These are phyloP conservation scores for Colletotrichum echinochloae DNA, from an alignment of 2,329 filamentous ascomycete genomes.

Conservation along the genomic window DNA sequence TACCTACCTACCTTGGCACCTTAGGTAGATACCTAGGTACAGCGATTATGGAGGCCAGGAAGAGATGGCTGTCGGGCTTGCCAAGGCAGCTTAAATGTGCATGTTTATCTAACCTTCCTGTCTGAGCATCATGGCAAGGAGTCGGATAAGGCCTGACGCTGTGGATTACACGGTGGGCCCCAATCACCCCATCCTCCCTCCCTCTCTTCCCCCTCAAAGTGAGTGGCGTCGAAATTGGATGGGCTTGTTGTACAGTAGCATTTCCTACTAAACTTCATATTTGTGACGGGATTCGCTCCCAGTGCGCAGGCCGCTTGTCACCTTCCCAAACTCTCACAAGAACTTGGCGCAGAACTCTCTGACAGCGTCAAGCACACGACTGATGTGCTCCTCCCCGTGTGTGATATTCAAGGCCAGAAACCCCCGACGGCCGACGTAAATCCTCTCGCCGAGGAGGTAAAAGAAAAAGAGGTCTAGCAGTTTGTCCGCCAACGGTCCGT, in stretches of 20 bases:
- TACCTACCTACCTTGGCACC: too few species aligned
- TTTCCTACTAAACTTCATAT: too few species aligned
- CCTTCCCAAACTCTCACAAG: background rate
- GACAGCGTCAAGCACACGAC: constrained; percentile 7
- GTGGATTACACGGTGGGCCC: background rate
- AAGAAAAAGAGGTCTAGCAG: constrained; percentile 38
- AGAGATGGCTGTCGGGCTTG: background rate
- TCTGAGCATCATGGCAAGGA: constrained; percentile 24
- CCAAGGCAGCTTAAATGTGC: constrained; percentile 32
- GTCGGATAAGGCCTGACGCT: background rate
- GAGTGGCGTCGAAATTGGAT: background rate
- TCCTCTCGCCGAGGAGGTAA: constrained; percentile 28
- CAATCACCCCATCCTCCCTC: too few species aligned
- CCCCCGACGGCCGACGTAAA: constrained; percentile 38
- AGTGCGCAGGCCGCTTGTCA: background rate
- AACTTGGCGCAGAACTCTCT: constrained; percentile 25
- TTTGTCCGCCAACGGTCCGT: constrained; percentile 10
- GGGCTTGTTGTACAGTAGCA: background rate
- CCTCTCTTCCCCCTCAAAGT: background rate
- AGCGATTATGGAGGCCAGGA: background rate
- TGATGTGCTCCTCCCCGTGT: constrained; percentile 31
- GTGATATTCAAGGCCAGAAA: constrained; percentile 38
- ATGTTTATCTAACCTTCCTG: constrained; percentile 40
- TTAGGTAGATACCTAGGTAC: background rate
- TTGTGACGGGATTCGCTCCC: too few species aligned